Conservation (phyloP, 257 asterid species). For the Prunella vulgaris region DNA sequence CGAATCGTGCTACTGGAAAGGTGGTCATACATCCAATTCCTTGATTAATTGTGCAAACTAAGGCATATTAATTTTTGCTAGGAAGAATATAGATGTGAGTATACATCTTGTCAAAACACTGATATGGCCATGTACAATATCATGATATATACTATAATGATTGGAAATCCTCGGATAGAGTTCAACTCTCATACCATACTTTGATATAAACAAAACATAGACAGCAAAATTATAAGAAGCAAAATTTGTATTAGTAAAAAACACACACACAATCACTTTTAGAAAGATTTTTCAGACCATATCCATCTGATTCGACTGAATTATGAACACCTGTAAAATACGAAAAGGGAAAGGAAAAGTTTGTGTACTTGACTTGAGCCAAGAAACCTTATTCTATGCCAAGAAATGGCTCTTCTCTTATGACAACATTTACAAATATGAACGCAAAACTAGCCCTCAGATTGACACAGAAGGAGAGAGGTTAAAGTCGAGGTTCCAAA, state of each 20-base stretch:
- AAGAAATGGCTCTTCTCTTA: background rate
- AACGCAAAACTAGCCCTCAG: background rate
- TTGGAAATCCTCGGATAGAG: background rate
- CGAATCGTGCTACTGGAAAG: constrained; percentile 72
- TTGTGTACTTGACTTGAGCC: background rate
- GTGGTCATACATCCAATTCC: constrained; percentile 80
- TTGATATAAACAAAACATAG: background rate
- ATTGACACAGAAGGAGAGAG: constrained; percentile 40
- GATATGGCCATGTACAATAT: background rate
- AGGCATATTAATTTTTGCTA: constrained; percentile 2
- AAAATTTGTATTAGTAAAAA: background rate
- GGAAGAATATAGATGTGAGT: constrained; percentile 17
- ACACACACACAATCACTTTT: background rate
- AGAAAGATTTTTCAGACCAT: background rate
- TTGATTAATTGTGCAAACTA: constrained; percentile 26
- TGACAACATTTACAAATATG: constrained; percentile 8
- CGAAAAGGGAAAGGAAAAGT: background rate
- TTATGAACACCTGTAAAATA: background rate
- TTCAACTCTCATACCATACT: background rate
- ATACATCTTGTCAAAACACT: background rate
- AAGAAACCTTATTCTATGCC: constrained; percentile 22
- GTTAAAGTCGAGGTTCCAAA: constrained; percentile 64
- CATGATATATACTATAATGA: background rate
- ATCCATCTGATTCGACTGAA: background rate
- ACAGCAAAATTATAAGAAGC: too few relatives aligned